These are phyloP conservation scores for Cichorium intybus DNA, from an alignment of 140 eudicot genomes.

Conservation along the genomic window DNA sequence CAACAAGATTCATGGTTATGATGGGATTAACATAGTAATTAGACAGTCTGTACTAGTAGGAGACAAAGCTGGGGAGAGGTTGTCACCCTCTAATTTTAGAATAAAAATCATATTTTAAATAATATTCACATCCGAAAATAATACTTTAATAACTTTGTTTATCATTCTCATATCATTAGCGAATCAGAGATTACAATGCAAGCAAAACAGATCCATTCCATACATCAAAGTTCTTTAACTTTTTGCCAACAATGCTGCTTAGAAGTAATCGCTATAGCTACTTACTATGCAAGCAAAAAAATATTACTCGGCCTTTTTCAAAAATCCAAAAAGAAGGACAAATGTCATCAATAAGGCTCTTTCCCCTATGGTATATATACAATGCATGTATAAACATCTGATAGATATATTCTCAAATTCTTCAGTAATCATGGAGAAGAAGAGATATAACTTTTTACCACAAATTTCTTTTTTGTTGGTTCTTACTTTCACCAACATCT, in stretches of 20 bases:
- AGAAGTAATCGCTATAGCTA: slow-evolving; percentile 19
- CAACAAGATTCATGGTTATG: background rate
- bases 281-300: slow-evolving; percentile 21
- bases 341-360: slow-evolving; percentile 8
- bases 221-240: too few species aligned
- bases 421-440: slow-evolving; percentile 29
- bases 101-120: too few species aligned
- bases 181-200: background rate
- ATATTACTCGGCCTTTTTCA: background rate
- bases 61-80: background rate
- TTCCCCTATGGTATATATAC: background rate
- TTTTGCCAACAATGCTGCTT: slow-evolving; percentile 28
- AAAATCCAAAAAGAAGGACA: slow-evolving; percentile 7
- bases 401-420: slow-evolving; percentile 10
- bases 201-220: background rate
- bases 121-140: too few species aligned
- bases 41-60: background rate
- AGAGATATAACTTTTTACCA: slow-evolving; percentile 11
- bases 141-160: too few species aligned
- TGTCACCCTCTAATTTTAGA: background rate
- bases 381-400: slow-evolving; percentile 5
- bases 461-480: slow-evolving; percentile 22
- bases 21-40: background rate
- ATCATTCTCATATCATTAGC: too few species aligned
- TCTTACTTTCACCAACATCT: slow-evolving; percentile 26